phyloP scores from a whole-genome alignment of 768 basidiomycete species.

The Mycena olivaceomarginata region DNA sequence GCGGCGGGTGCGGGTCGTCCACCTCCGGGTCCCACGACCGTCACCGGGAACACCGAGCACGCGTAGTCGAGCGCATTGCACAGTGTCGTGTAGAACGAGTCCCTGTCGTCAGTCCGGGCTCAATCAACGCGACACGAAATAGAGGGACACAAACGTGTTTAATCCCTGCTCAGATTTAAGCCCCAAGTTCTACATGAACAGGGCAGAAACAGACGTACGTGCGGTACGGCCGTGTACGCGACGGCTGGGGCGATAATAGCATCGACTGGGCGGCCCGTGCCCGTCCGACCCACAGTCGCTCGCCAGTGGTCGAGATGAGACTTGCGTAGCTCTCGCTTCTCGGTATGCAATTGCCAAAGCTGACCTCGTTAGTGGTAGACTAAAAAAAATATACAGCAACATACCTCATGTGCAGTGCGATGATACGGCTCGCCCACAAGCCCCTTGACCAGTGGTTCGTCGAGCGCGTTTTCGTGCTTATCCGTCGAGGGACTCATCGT shows the following conservation, averaged over 20 bases:
- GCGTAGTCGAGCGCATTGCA: slow-evolving; percentile 83
- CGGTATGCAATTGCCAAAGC: slow-evolving; percentile 79
- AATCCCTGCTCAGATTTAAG: slow-evolving; percentile 55
- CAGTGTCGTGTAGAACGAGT: slow-evolving; percentile 75
- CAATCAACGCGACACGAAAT: too few relatives aligned
- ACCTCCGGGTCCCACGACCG: slow-evolving; percentile 72
- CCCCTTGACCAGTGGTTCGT: slow-evolving; percentile 64
- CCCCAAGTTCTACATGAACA: not conserved
- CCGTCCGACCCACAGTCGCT: slow-evolving; percentile 67
- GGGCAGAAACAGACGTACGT: slow-evolving; percentile 46
- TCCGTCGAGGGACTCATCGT: slow-evolving; percentile 67
- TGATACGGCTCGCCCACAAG: slow-evolving; percentile 66
- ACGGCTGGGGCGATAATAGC: slow-evolving; percentile 82
- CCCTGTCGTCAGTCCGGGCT: slow-evolving; percentile 56
- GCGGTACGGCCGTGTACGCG: slow-evolving; percentile 77
- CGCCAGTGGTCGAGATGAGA: slow-evolving; percentile 81
- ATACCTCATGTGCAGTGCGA: slow-evolving; percentile 65
- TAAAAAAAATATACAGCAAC: not conserved
- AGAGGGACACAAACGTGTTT: slow-evolving; percentile 61
- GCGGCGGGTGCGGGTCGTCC: slow-evolving; percentile 67
- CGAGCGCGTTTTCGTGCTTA: slow-evolving; percentile 51
- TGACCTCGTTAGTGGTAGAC: slow-evolving; percentile 53
- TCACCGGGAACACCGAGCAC: slow-evolving; percentile 77
- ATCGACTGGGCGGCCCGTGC: slow-evolving; percentile 83
- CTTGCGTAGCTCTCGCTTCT: slow-evolving; percentile 70